Base-by-base conservation (phyloP, 495 filamentous ascomycete species). In the Penicillium alfredii region DNA sequence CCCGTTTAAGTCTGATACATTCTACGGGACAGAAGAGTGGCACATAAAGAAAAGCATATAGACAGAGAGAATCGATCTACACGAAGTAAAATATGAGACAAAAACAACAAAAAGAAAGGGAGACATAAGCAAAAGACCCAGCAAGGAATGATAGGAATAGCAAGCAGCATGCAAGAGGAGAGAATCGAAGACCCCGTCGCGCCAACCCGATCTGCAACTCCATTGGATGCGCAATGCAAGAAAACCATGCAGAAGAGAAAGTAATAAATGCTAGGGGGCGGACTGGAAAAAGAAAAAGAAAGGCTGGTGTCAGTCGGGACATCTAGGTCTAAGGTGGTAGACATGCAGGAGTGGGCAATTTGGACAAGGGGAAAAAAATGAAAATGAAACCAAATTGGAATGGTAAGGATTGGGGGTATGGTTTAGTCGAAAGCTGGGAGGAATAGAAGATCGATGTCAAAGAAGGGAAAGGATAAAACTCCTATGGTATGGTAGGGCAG, bases 221-320 rank as follows among this genome's bases (percentile, higher is more conserved):
- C 50, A 40, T 42, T 48, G 35, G 43, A 54, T 55, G 47, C 44
- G 46, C 29, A 36, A 51, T 55, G 47, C 44, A 45, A 40, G 12
- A 27, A 34, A 40, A 9, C 4, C 11, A 30, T 15, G 21, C 35
- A 29, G 25, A 10, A 30, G 20, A 30, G 22, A 15, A n/a, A 38
- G 26, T n/a, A 34, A 14, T 7, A 33, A 26, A 23, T 19, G 30
- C 36, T 38, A 33, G 25, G 7, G 8, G 23, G 21, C 21, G n/a
- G 23, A 29, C 16, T 16, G n/a, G 13, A 11, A 27, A 6, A 4
- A 22, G 1, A 5, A n/a, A 23, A 23, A 23, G 19, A 18, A 35
- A 30, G 24, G 8, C 29, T 6, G 9, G 13, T 20, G 25, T 34
- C 19, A 31, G 35, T 14, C 11, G 11, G 33, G 14, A 45, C 36